These are phyloP conservation scores for Pichia ethanolica DNA, from an alignment of 805 yeast genomes.

Conservation along the genomic window DNA sequence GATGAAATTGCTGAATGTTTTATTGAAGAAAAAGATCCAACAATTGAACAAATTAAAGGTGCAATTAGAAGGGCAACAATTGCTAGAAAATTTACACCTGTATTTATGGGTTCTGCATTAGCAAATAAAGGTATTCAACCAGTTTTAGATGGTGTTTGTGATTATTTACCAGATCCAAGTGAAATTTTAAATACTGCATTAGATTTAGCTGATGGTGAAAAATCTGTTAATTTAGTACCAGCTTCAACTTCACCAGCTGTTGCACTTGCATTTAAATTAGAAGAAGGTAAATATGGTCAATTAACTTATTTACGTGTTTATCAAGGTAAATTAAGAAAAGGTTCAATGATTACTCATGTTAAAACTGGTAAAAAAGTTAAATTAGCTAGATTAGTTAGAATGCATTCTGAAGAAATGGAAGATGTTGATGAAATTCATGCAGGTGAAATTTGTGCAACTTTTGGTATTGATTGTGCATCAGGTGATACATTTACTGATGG, in stretches of 20 bases:
- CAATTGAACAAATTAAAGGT: constrained; percentile 69
- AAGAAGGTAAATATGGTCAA: constrained; percentile 98
- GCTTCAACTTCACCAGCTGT: constrained; percentile 74
- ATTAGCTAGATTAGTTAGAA: constrained; percentile 88
- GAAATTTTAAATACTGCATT: constrained; percentile 88
- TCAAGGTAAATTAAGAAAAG: constrained; percentile 92
- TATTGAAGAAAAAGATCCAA: constrained; percentile 85
- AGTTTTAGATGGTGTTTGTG: constrained; percentile 92
- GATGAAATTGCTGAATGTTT: constrained; percentile 93
- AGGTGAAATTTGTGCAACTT: constrained; percentile 98
- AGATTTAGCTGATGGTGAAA: constrained; percentile 59
- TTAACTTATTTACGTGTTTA: constrained; percentile 93
- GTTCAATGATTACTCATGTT: constrained; percentile 78
- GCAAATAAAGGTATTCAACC: constrained; percentile 96
- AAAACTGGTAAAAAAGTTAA: constrained; percentile 91
- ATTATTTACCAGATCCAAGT: constrained; percentile 91
- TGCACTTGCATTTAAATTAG: constrained; percentile 97
- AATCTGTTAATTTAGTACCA: constrained; percentile 68
- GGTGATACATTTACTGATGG: constrained; percentile 97
- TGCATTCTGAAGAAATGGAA: constrained; percentile 99
- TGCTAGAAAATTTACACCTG: constrained; percentile 96
- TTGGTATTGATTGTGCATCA: constrained; percentile 97
- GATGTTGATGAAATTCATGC: constrained; percentile 93
- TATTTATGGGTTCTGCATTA: constrained; percentile 97
- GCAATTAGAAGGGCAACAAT: constrained; percentile 95